A percentile compares a stretch with the other conserved stretches of the same genome.
Conservation (phyloP, 139 green algal species). For the Gonium pectorale region DNA sequence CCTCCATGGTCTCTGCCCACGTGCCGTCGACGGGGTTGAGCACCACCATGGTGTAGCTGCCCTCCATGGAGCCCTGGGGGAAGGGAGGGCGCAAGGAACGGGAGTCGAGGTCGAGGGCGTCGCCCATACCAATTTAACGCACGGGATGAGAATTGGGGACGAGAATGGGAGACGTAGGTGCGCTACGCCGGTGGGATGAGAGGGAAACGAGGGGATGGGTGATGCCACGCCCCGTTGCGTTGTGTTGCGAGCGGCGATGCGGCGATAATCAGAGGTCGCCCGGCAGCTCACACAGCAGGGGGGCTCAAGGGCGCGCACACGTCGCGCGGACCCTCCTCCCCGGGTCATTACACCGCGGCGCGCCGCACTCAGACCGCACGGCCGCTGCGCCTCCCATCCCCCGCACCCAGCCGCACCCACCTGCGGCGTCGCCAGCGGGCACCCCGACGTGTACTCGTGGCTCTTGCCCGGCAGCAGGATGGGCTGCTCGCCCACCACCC, state of each 20-base stretch:
- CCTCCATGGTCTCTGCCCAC: slow-evolving; percentile 52
- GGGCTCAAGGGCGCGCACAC: too few species aligned
- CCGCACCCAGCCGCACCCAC: neutral
- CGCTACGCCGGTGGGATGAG: neutral
- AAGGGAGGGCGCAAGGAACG: neutral
- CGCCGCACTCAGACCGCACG: neutral
- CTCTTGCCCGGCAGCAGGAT: slow-evolving; percentile 72
- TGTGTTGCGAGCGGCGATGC: too few species aligned
- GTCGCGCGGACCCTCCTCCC: too few species aligned
- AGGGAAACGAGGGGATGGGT: too few species aligned
- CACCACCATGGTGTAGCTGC: slow-evolving; percentile 65
- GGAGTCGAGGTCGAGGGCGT: neutral
- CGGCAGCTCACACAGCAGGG: too few species aligned
- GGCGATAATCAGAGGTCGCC: too few species aligned
- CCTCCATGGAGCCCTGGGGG: slow-evolving; percentile 77
- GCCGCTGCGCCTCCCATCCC: neutral
- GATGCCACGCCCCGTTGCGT: too few species aligned
- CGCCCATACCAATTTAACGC: neutral
- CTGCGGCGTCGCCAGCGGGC: slow-evolving; percentile 69
- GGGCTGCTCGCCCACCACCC: slow-evolving; percentile 86
- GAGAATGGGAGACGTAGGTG: neutral
- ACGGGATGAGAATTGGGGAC: neutral
- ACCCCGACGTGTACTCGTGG: slow-evolving; percentile 80
- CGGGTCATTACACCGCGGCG: neutral
- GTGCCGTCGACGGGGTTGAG: slow-evolving; percentile 40